Conservation (phyloP, 1,284 basidiomycete genomes). For the Bothia castanella region DNA sequence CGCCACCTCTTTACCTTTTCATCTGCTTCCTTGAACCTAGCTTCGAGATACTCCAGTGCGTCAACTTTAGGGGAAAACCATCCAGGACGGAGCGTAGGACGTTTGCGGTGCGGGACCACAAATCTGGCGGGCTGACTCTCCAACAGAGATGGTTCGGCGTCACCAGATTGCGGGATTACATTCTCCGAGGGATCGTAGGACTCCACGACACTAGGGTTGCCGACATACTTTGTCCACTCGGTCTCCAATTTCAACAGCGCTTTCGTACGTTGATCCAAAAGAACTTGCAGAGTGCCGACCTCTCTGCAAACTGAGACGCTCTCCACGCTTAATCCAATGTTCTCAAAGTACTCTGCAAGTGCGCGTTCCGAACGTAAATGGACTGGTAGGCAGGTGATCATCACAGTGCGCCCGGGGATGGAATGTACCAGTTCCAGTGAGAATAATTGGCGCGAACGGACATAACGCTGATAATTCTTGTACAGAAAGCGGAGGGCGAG, state of each 20-base stretch:
- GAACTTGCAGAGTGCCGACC: conserved; percentile 66
- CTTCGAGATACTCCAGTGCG: conserved; percentile 80
- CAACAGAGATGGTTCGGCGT: conserved; percentile 48
- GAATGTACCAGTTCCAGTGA: conserved; percentile 92
- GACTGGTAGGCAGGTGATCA: conserved; percentile 79
- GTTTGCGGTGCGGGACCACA: conserved; percentile 67
- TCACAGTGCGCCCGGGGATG: conserved; percentile 88
- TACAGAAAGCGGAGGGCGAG: conserved; percentile 84
- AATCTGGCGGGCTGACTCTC: conserved; percentile 51
- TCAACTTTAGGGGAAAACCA: conserved; percentile 76
- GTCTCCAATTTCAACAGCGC: conserved; percentile 76
- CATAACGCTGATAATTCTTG: conserved; percentile 85
- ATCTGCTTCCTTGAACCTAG: conserved; percentile 73
- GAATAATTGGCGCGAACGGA: conserved; percentile 90
- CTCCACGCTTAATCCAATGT: conserved; percentile 76
- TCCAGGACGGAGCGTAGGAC: conserved; percentile 65
- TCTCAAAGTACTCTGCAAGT: conserved; percentile 92
- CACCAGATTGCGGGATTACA: conserved; percentile 37
- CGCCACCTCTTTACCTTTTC: conserved; percentile 71
- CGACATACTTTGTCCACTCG: conserved; percentile 88
- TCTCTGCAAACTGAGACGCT: conserved; percentile 88
- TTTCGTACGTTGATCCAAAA: conserved; percentile 75
- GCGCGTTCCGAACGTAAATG: conserved; percentile 83
- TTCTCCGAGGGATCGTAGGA: conserved; percentile 67
- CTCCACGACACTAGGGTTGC: conserved; percentile 82